These are phyloP conservation scores for Graphilbum fragrans DNA, from an alignment of 2,329 filamentous ascomycete genomes.

Conservation along the genomic window DNA sequence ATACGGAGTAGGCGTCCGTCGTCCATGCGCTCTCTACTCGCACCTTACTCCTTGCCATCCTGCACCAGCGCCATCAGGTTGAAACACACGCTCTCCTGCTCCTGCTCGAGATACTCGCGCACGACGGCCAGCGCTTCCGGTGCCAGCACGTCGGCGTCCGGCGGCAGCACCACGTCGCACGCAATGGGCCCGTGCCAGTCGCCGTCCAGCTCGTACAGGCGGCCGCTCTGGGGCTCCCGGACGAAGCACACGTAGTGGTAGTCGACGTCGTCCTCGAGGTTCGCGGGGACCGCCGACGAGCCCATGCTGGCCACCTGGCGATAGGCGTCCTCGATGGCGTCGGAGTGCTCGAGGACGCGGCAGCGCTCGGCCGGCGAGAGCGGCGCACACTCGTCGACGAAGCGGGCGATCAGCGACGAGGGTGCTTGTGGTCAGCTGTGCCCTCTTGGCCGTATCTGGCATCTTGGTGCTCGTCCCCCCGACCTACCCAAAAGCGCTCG, in stretches of 20 bases:
- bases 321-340: too few species aligned
- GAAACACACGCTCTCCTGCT: neutral
- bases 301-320: conserved; percentile 55
- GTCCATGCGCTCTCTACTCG: too few species aligned
- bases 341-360: too few species aligned
- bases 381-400: conserved; percentile 25
- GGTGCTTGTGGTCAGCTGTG: too few species aligned
- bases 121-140: conserved; percentile 45
- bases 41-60: too few species aligned
- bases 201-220: conserved; percentile 72
- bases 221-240: conserved; percentile 48
- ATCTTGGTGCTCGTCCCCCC: too few species aligned
- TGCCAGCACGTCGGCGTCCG: conserved; percentile 51
- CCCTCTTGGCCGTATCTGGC: too few species aligned
- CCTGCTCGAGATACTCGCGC: neutral
- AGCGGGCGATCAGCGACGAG: neutral
- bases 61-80: neutral
- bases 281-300: conserved; percentile 49
- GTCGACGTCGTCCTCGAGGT: conserved; percentile 40
- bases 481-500: conserved; percentile 47
- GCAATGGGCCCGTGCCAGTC: conserved; percentile 60
- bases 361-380: too few species aligned
- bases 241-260: conserved; percentile 77
- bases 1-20: too few species aligned
- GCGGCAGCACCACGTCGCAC: conserved; percentile 37